A percentile compares a stretch with the other conserved stretches of the same genome.
Evolutionary conservation across 148 eudicot species (phyloP).

Genomic region (Rhododendron mucronatum): DNA sequence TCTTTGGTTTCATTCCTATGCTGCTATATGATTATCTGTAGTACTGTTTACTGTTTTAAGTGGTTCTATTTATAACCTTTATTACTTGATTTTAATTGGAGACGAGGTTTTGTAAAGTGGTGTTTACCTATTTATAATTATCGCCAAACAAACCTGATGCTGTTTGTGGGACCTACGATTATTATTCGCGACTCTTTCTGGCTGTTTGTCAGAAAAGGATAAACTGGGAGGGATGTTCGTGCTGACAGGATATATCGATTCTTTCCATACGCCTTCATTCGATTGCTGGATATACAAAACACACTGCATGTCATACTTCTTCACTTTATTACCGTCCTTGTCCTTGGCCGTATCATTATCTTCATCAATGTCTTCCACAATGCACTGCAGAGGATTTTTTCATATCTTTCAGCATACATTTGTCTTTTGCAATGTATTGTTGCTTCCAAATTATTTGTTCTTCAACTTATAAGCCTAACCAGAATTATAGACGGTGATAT

Average conservation of each 20-base stretch:
- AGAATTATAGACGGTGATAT: background rate
- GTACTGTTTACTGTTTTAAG: background rate
- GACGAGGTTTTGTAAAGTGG: background rate
- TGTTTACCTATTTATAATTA: background rate
- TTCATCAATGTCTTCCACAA: background rate
- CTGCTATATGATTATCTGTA: background rate
- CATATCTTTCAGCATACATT: background rate
- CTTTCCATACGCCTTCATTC: background rate
- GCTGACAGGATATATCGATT: background rate
- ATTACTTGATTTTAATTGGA: background rate
- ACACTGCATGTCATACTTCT: background rate
- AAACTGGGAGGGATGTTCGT: background rate
- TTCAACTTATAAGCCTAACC: background rate
- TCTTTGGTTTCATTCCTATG: background rate
- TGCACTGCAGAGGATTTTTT: background rate
- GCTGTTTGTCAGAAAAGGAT: background rate
- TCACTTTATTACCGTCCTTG: background rate
- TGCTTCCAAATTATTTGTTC: background rate
- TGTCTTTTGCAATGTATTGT: background rate
- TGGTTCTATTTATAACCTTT: background rate
- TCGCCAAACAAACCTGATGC: background rate
- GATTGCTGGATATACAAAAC: background rate
- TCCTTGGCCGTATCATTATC: background rate
- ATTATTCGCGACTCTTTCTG: background rate
- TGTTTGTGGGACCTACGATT: background rate